Percentiles rank a stretch among this genome's conserved stretches.
These are phyloP conservation scores for Aegilops speltoides DNA, from an alignment of 176 grass and related monocot species.

Conservation along the genomic window DNA sequence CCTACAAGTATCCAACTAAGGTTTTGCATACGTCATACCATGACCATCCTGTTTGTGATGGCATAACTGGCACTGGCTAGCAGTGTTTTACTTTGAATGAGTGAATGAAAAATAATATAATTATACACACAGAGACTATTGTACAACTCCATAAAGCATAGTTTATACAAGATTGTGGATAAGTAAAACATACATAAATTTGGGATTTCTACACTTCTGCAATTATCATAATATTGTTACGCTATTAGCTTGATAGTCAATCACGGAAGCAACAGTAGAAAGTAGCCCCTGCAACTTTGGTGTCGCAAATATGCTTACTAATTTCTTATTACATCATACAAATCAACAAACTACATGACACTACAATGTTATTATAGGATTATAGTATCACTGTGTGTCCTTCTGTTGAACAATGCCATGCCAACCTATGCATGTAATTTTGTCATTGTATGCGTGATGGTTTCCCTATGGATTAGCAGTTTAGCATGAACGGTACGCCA, in stretches of 20 bases:
- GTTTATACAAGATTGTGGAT: background rate
- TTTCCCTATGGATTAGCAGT: background rate
- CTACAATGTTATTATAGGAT: background rate
- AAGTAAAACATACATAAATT: background rate
- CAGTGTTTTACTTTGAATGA: background rate
- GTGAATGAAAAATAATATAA: constrained; percentile 14
- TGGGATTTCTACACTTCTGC: constrained; percentile 4
- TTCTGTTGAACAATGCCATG: background rate
- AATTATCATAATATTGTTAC: background rate
- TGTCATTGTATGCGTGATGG: background rate
- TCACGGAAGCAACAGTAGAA: background rate
- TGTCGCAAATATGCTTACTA: background rate
- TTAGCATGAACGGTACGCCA: background rate
- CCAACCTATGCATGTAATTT: background rate
- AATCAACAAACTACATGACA: background rate
- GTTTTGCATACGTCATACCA: background rate
- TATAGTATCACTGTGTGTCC: background rate
- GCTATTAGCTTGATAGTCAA: constrained; percentile 7
- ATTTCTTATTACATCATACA: background rate
- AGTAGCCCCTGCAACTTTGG: background rate
- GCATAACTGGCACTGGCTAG: background rate
- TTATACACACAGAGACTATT: background rate
- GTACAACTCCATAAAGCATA: constrained; percentile 5
- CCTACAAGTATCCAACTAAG: background rate
- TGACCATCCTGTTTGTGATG: constrained; percentile 10